A percentile compares a stretch with the other conserved stretches of the same genome.
Conservation (phyloP, 2,329 filamentous ascomycete genomes). For the Clonostachys chloroleuca region DNA sequence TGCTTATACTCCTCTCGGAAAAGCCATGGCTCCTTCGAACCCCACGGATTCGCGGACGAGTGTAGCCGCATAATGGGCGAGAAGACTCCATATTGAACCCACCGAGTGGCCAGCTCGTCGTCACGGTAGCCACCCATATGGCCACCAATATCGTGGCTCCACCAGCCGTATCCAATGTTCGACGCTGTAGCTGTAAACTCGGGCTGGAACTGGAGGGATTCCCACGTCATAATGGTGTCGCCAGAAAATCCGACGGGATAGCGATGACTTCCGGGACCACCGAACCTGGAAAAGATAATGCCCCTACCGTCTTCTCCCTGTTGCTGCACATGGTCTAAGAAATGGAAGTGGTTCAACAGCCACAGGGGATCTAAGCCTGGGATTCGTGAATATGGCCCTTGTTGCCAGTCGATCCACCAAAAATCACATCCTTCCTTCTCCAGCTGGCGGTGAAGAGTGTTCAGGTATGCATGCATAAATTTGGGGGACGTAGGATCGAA, state of each 20-base stretch:
- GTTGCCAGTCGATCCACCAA: conserved; percentile 68
- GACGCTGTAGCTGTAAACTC: conserved; percentile 63
- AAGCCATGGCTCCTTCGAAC: conserved; percentile 58
- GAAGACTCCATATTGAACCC: conserved; percentile 58
- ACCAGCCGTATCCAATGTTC: conserved; percentile 66
- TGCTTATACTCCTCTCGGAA: conserved; percentile 38
- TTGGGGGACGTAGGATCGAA: conserved; percentile 50
- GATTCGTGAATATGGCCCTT: conserved; percentile 49
- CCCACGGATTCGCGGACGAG: conserved; percentile 52
- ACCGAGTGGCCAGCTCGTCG: conserved; percentile 54
- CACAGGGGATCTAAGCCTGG: conserved; percentile 58
- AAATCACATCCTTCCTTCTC: conserved; percentile 56
- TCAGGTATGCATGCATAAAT: conserved; percentile 55
- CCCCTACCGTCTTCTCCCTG: conserved; percentile 29
- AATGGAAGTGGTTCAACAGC: conserved; percentile 63
- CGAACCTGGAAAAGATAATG: conserved; percentile 57
- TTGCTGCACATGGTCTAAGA: conserved; percentile 39
- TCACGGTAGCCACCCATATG: conserved; percentile 52
- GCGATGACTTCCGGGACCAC: conserved; percentile 57
- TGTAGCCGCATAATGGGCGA: conserved; percentile 59
- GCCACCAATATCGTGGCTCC: conserved; percentile 66
- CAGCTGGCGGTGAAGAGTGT: conserved; percentile 49
- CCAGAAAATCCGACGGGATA: conserved; percentile 64
- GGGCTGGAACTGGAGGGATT: conserved; percentile 56
- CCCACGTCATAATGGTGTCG: conserved; percentile 56